Percentiles rank a stretch among this genome's conserved stretches.
Evolutionary conservation across 139 green algal species (phyloP).

Genomic region (Chlamydomonas sp.): DNA sequence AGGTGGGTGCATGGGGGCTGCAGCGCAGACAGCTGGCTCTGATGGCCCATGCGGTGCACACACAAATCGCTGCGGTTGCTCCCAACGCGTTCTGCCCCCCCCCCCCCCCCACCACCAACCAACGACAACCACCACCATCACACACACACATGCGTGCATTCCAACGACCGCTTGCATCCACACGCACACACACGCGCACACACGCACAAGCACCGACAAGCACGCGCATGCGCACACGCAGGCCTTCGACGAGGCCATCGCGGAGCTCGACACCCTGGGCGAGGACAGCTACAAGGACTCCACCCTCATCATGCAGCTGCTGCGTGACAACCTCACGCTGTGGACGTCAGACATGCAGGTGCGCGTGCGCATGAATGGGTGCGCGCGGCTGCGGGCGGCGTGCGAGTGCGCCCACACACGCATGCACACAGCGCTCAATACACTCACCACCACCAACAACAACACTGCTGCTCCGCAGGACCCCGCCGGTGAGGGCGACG

Average conservation of each 20-base stretch:
- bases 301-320: conserved; percentile 99
- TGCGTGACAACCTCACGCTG: conserved; percentile 97
- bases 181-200: no score
- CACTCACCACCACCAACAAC: neutral
- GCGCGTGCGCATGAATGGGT: neutral
- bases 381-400: neutral
- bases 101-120: no score
- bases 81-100: no score
- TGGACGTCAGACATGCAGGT: conserved; percentile 98
- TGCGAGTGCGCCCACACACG: neutral
- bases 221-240: conserved; percentile 33
- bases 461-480: conserved; percentile 14
- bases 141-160: no score
- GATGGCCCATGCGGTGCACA: no score
- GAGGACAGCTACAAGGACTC: conserved; percentile 99
- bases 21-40: no score
- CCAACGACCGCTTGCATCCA: no score
- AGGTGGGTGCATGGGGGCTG: conserved; percentile 51
- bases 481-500: conserved; percentile 7
- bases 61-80: no score
- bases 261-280: conserved; percentile 92
- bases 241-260: conserved; percentile 98
- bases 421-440: neutral
- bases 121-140: no score
- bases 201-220: no score